Conservation (phyloP, 75 land plant genomes). For the Pseudotsuga menziesii region DNA sequence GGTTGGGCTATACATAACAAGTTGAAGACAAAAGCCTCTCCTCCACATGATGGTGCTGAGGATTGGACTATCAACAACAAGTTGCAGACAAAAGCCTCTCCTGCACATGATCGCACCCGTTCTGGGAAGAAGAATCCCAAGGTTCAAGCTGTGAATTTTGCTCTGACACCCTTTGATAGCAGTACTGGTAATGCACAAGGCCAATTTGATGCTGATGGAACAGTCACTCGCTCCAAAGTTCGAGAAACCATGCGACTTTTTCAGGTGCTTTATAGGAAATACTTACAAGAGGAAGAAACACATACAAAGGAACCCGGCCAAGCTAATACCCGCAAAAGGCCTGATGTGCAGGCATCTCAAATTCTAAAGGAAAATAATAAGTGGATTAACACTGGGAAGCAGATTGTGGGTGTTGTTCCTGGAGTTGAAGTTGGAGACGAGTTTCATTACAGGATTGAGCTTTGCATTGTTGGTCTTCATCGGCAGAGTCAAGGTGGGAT, state of each 20-base stretch:
- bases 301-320: background rate
- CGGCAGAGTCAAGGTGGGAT: slow-evolving; percentile 28
- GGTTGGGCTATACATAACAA: no score
- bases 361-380: slow-evolving; percentile 20
- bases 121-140: background rate
- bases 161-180: slow-evolving; percentile 4
- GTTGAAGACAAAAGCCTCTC: no score
- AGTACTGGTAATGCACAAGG: background rate
- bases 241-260: slow-evolving; percentile 13
- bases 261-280: slow-evolving; percentile 12
- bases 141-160: slow-evolving; percentile 1
- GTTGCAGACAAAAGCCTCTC: background rate
- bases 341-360: slow-evolving; percentile 23
- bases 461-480: slow-evolving; percentile 40
- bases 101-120: no score
- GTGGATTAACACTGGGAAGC: slow-evolving; percentile 10
- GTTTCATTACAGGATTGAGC: slow-evolving; percentile 40
- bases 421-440: slow-evolving; percentile 52
- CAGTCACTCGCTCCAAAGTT: slow-evolving; percentile 8
- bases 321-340: background rate
- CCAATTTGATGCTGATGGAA: background rate
- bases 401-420: slow-evolving; percentile 35
- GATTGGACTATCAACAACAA: background rate
- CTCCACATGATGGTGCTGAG: no score
- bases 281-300: slow-evolving; percentile 11